Conservation (phyloP, 139 green algal genomes). For the Chlamydomonas schloesseri region DNA sequence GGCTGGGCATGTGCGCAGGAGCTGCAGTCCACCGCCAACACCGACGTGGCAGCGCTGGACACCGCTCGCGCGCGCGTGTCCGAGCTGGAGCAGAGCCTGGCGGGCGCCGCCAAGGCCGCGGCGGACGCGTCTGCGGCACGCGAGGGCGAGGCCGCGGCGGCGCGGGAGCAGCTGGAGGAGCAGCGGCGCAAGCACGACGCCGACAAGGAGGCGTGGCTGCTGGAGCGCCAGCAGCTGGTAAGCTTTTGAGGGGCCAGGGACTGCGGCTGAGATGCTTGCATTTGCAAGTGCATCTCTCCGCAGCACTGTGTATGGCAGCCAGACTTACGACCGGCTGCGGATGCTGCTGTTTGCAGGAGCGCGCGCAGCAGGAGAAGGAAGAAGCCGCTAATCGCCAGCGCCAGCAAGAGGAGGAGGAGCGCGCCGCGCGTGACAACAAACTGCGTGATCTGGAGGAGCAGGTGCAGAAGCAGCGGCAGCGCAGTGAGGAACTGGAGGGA, state of each 20-base stretch:
- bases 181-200: neutral
- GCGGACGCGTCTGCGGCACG: neutral
- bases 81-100: slow-evolving; percentile 14
- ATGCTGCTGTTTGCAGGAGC: neutral
- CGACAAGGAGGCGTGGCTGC: neutral
- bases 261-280: too few relatives aligned
- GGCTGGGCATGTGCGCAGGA: too few relatives aligned
- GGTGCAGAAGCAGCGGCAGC: neutral
- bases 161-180: neutral
- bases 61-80: neutral
- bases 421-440: neutral
- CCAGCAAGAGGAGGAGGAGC: neutral
- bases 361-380: neutral
- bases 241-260: too few relatives aligned
- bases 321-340: too few relatives aligned
- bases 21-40: neutral
- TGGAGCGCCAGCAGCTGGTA: too few relatives aligned
- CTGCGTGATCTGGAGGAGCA: neutral
- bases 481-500: neutral
- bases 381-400: neutral
- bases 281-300: too few relatives aligned
- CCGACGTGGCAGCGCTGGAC: neutral
- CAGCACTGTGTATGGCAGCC: too few relatives aligned
- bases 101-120: neutral
- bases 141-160: neutral